Evolutionary conservation across 2,329 filamentous ascomycete genomes (phyloP).

Genomic region (Daldinia sp.): DNA sequence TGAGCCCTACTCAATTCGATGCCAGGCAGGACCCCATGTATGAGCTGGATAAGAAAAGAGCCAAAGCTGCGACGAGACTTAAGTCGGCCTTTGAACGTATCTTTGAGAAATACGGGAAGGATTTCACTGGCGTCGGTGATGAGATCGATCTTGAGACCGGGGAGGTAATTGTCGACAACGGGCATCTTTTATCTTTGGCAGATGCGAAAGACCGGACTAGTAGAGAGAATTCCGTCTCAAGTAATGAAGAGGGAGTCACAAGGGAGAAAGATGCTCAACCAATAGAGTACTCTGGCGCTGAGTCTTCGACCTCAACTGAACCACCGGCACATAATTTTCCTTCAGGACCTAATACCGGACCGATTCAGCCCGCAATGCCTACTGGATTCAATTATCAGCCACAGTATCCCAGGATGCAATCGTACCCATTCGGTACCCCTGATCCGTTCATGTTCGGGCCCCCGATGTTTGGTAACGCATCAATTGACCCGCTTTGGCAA

Average conservation of each 20-base stretch:
- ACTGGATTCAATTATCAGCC: constrained; percentile 23
- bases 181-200: constrained; percentile 71
- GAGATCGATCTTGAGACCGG: constrained; percentile 88
- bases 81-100: constrained; percentile 89
- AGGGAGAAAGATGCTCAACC: constrained; percentile 41
- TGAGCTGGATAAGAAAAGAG: constrained; percentile 68
- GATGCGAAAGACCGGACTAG: constrained; percentile 49
- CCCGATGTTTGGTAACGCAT: constrained; percentile 26
- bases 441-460: constrained; percentile 36
- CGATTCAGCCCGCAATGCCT: constrained; percentile 1
- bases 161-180: constrained; percentile 87
- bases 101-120: constrained; percentile 84
- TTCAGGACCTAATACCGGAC: background rate
- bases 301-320: constrained; percentile 22
- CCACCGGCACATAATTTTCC: constrained; percentile 13
- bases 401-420: constrained; percentile 35
- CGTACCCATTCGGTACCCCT: constrained; percentile 30
- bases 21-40: constrained; percentile 60
- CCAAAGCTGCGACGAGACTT: constrained; percentile 73
- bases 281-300: constrained; percentile 29
- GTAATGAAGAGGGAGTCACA: constrained; percentile 50
- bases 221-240: constrained; percentile 42
- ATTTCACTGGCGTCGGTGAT: constrained; percentile 85
- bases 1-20: constrained; percentile 57
- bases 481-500: constrained; percentile 47